Percentiles rank a stretch among this genome's conserved stretches.
phyloP scores from a whole-genome alignment of 2,329 filamentous ascomycete genomes.

The Pyrenophora seminiperda region DNA sequence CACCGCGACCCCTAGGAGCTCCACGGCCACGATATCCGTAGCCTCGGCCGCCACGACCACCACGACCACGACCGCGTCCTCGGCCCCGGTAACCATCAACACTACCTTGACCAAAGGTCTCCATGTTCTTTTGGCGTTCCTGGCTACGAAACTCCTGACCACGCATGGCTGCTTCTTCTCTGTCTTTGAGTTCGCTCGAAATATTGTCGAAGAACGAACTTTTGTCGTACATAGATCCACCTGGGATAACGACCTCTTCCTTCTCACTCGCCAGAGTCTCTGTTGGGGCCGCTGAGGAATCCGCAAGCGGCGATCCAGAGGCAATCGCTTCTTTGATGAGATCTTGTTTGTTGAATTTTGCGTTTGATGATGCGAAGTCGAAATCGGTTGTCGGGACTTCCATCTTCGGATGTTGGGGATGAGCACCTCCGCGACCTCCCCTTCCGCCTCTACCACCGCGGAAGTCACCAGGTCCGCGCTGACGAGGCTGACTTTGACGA shows the following conservation, averaged over 20 bases:
- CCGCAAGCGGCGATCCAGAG: conserved; percentile 69
- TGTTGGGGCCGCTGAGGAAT: conserved; percentile 41
- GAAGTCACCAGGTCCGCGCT: conserved; percentile 50
- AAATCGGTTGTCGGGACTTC: conserved; percentile 91
- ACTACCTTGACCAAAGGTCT: conserved; percentile 96
- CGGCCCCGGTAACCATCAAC: conserved; percentile 83
- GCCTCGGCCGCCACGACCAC: conserved; percentile 60
- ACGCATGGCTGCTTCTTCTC: conserved; percentile 69
- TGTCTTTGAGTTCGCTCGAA: conserved; percentile 88
- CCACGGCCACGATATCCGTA: conserved; percentile 54
- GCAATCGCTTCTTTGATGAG: conserved; percentile 87
- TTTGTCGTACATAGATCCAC: conserved; percentile 75
- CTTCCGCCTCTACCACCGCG: conserved; percentile 57
- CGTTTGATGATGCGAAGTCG: conserved; percentile 85
- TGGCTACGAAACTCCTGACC: conserved; percentile 89
- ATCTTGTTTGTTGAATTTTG: conserved; percentile 87
- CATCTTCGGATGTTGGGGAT: conserved; percentile 64
- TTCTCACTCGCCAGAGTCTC: conserved; percentile 49
- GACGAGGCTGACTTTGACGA: conserved; percentile 54
- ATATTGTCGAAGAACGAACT: conserved; percentile 96
- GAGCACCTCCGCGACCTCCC: conserved; percentile 48
- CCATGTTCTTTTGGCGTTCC: conserved; percentile 93
- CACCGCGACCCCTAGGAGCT: conserved; percentile 38
- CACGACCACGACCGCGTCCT: conserved; percentile 72
- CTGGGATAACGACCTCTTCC: conserved; percentile 54